phyloP scores from a whole-genome alignment of 2,329 filamentous ascomycete genomes.

The Alternaria sp. region DNA sequence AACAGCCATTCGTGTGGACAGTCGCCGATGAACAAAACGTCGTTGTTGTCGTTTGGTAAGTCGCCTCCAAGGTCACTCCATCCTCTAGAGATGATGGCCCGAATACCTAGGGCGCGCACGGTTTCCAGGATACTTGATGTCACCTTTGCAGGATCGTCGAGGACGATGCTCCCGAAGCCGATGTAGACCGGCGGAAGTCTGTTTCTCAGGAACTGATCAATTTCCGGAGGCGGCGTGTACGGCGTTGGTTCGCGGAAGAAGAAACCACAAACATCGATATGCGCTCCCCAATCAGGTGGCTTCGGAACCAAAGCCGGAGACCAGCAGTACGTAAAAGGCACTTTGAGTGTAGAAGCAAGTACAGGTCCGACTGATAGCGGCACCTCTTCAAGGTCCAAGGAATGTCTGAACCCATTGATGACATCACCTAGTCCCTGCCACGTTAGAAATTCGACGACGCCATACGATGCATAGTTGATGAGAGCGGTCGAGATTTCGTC shows the following conservation, averaged over 20 bases:
- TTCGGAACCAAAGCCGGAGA: slow-evolving; percentile 45
- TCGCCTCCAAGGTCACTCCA: slow-evolving; percentile 21
- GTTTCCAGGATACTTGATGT: slow-evolving; percentile 56
- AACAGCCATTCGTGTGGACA: slow-evolving; percentile 89
- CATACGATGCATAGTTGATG: slow-evolving; percentile 55
- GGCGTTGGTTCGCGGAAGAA: slow-evolving; percentile 50
- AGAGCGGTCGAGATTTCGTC: slow-evolving; percentile 36
- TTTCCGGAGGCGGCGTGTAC: slow-evolving; percentile 50
- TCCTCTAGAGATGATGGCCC: not conserved
- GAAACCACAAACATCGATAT: slow-evolving; percentile 52
- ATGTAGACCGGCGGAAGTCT: slow-evolving; percentile 61
- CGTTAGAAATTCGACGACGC: slow-evolving; percentile 55
- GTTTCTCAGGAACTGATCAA: slow-evolving; percentile 55
- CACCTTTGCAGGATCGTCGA: slow-evolving; percentile 56
- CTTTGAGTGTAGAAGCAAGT: slow-evolving; percentile 47
- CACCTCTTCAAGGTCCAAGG: slow-evolving; percentile 51
- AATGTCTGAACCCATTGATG: slow-evolving; percentile 52
- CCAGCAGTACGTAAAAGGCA: slow-evolving; percentile 57
- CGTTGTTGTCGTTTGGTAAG: slow-evolving; percentile 17
- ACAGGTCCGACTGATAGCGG: slow-evolving; percentile 27
- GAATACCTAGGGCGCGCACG: slow-evolving; percentile 68
- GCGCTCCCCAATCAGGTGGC: slow-evolving; percentile 18
- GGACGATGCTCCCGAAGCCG: slow-evolving; percentile 63
- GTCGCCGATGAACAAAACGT: slow-evolving; percentile 66
- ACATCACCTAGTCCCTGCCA: slow-evolving; percentile 59